phyloP scores from a whole-genome alignment of 768 basidiomycete genomes.

The Sporobolomyces roseus region DNA sequence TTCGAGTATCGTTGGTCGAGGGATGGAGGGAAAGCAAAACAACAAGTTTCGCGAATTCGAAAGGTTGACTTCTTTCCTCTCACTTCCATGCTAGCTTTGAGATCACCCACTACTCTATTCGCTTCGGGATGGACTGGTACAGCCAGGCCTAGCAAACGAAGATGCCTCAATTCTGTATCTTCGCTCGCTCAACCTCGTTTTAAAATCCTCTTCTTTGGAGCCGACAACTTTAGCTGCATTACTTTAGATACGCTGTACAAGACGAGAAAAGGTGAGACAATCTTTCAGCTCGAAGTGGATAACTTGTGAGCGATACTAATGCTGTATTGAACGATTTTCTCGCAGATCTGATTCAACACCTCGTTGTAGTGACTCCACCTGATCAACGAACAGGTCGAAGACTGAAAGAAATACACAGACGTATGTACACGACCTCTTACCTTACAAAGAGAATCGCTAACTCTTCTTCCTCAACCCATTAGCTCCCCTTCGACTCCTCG shows the following conservation, averaged over 20 bases:
- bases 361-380: conserved; percentile 38
- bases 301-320: too few relatives aligned
- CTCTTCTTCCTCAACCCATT: not conserved
- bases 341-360: conserved; percentile 32
- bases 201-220: conserved; percentile 41
- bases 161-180: conserved; percentile 1
- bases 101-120: not conserved
- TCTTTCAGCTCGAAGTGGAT: not conserved
- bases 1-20: not conserved
- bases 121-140: not conserved
- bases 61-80: not conserved
- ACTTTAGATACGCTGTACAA: conserved; percentile 23
- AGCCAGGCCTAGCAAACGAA: conserved; percentile 1
- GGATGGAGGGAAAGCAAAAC: too few relatives aligned
- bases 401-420: conserved; percentile 11
- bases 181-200: conserved; percentile 16
- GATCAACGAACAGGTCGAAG: conserved; percentile 29
- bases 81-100: not conserved
- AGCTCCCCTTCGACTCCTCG: conserved; percentile 35
- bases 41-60: too few relatives aligned
- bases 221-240: conserved; percentile 40
- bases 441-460: not conserved
- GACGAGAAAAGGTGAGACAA: conserved; percentile 6
- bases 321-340: not conserved
- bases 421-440: conserved; percentile 8